These are phyloP conservation scores for Euclidium syriacum DNA, from an alignment of 345 rosid species.

Conservation along the genomic window DNA sequence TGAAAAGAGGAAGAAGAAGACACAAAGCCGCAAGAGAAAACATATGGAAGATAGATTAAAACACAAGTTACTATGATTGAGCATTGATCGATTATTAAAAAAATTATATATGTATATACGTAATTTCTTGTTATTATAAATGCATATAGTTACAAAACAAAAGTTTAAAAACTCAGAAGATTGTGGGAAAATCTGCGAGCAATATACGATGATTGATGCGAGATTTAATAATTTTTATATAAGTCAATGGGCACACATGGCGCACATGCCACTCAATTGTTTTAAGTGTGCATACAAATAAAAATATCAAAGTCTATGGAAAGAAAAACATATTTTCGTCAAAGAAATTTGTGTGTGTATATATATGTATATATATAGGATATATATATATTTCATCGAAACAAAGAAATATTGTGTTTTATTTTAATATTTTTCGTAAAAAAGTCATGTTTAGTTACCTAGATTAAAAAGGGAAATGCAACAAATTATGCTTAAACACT, in stretches of 20 bases:
- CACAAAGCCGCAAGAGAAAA: constrained; percentile 1
- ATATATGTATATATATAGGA: too few species aligned
- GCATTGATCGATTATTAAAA: background rate
- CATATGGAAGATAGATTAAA: background rate
- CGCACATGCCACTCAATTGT: constrained; percentile 27
- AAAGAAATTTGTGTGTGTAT: too few species aligned
- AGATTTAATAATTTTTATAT: constrained; percentile 11
- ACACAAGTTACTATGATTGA: constrained; percentile 1
- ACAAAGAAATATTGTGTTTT: too few species aligned
- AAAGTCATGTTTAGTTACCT: too few species aligned
- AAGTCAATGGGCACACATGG: constrained; percentile 28
- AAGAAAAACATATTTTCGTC: background rate
- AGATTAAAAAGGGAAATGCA: too few species aligned
- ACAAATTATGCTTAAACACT: too few species aligned
- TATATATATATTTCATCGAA: too few species aligned
- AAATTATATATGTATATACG: background rate
- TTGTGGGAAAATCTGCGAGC: constrained; percentile 22
- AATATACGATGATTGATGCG: constrained; percentile 28
- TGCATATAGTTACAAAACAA: constrained; percentile 13
- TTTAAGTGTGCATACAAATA: background rate
- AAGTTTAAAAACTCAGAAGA: constrained; percentile 14
- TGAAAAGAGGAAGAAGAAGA: background rate
- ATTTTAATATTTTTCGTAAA: too few species aligned
- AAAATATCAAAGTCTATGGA: constrained; percentile 8
- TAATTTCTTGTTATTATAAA: background rate